Conservation (phyloP, 148 eudicot species). For the Amaranthus cruentus region DNA sequence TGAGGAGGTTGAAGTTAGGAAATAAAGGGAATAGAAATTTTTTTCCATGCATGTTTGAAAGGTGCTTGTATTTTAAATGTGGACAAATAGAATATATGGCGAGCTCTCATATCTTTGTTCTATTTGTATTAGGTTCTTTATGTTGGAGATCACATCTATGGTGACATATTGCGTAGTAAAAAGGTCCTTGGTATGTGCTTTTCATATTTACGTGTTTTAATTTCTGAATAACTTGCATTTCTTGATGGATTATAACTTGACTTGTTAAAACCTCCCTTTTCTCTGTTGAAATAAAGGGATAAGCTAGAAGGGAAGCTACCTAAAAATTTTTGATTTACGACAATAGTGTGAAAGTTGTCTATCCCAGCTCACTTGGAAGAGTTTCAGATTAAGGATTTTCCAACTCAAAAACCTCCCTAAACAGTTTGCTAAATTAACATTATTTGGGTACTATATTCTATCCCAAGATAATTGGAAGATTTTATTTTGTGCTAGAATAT, state of each 20-base stretch:
- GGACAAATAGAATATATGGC: background rate
- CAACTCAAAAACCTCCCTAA: background rate
- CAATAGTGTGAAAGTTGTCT: background rate
- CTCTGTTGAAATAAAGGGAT: too few relatives aligned
- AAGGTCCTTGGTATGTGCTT: constrained; percentile 70
- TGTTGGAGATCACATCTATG: constrained; percentile 97
- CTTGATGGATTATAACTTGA: background rate
- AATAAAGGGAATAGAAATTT: too few relatives aligned
- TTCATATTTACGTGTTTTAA: constrained; percentile 1
- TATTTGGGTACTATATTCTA: too few relatives aligned
- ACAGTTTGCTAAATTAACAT: too few relatives aligned
- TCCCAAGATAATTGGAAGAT: too few relatives aligned
- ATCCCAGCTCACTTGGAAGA: background rate
- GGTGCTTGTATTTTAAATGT: background rate
- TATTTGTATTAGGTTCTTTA: constrained; percentile 66
- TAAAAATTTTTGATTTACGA: too few relatives aligned
- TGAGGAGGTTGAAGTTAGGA: too few relatives aligned
- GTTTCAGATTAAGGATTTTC: background rate
- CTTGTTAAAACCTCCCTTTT: background rate
- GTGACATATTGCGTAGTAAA: constrained; percentile 93
- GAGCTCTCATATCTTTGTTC: constrained; percentile 10
- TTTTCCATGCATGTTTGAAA: too few relatives aligned
- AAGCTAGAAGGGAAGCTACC: too few relatives aligned
- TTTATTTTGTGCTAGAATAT: too few relatives aligned
- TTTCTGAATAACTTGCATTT: background rate